Percentiles rank a stretch among this genome's conserved stretches.
Conservation (phyloP, 75 land plant genomes). For the Selaginella tamariscina region DNA sequence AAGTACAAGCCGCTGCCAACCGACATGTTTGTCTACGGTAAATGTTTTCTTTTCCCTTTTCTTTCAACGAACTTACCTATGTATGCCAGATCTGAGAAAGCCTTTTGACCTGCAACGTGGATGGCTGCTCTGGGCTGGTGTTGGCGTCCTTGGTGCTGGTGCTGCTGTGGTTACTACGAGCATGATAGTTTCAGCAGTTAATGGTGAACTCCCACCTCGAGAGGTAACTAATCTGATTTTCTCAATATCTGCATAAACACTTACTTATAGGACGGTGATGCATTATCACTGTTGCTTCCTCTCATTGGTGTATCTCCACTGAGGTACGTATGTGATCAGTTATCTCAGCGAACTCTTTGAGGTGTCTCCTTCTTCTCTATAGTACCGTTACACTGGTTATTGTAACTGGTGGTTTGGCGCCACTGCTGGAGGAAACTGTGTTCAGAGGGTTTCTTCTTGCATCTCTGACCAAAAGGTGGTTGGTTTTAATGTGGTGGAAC, state of each 20-base stretch:
- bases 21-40: conserved; percentile 27
- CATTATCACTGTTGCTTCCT: conserved; percentile 69
- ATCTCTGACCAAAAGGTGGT: conserved; percentile 87
- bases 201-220: conserved; percentile 56
- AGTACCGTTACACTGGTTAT: conserved; percentile 76
- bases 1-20: conserved; percentile 25
- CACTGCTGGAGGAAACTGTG: conserved; percentile 81
- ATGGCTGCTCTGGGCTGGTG: conserved; percentile 81
- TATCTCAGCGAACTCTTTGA: too few relatives aligned
- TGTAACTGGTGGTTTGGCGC: conserved; percentile 85
- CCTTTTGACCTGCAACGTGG: conserved; percentile 70
- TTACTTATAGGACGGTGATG: conserved; percentile 40
- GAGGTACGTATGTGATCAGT: conserved; percentile 41
- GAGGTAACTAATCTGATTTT: conserved; percentile 39
- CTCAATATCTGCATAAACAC: neutral
- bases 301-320: conserved; percentile 75
- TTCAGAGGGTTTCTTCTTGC: conserved; percentile 91
- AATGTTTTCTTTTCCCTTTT: neutral
- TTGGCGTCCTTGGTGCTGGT: conserved; percentile 52
- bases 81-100: conserved; percentile 45
- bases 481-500: conserved; percentile 9
- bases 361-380: conserved; percentile 16
- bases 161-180: conserved; percentile 50
- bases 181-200: conserved; percentile 33
- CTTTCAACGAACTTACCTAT: neutral